Evolutionary conservation across 176 grass and related monocot genomes (phyloP), one percentile per base, ranked within the genome.

Genomic region (Phoenix roebelenii): DNA sequence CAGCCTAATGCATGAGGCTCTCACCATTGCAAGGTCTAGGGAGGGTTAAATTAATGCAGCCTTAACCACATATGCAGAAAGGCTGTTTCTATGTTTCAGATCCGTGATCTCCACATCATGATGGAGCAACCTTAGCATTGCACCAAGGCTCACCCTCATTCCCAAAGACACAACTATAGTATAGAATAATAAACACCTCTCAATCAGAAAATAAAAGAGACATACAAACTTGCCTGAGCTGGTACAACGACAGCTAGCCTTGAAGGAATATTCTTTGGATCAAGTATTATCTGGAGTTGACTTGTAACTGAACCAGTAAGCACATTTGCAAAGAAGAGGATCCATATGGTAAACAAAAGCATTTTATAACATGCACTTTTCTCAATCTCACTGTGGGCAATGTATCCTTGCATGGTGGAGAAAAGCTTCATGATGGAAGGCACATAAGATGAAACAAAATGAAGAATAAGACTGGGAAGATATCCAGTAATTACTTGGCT

Each of bases 401-500:
- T 65, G 76, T 82, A 92, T 54, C 92, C 87, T 98, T 98, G 84
- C 81, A 98, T 92, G 20, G 82, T 85, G 0, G 93, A 98, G 86
- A 92, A 92, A 23, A 74, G 4, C 74, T 92, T 98, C 88, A 92
- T 92, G 72, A 92, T 59, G 20, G 84, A 59, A 60, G 93, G 93
- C 53, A 98, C 82, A 56, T 54, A 81, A 55, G 87, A 79, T 48
- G 87, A 85, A 85, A 98, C 57, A 29, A 89, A 59, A 52, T 76
- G 73, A 68, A 98, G 88, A 85, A 92, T 84, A 56, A 81, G 75
- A 73, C 93, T 98, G 58, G 93, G 88, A 76, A 98, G 84, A 80
- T 98, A 98, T 22, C 93, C 93, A 57, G 93, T 98, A 60, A 92
- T 72, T 61, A 98, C 56, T 78, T 92, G 93, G 69, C 82, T 92